Conservation (phyloP, 2,329 filamentous ascomycete genomes). For the Arthrobotrys megalospora region DNA sequence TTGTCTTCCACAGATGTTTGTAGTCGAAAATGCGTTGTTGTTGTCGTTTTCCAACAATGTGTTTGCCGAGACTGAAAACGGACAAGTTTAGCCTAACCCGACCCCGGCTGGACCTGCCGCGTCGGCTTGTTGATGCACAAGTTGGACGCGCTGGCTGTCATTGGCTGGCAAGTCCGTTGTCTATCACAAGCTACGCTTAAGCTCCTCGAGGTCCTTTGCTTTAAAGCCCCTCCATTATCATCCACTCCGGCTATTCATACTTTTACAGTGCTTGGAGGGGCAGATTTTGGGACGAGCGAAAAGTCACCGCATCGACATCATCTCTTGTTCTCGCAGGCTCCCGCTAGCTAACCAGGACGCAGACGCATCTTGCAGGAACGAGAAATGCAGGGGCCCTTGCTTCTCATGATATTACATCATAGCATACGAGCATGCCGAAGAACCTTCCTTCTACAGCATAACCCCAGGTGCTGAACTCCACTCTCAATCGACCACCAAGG, state of each 20-base stretch:
- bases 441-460: constrained; percentile 58
- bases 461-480: constrained; percentile 41
- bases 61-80: too few relatives aligned
- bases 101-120: background rate
- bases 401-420: constrained; percentile 61
- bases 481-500: constrained; percentile 33
- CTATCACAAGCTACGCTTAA: constrained; percentile 41
- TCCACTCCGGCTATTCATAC: background rate
- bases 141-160: constrained; percentile 25
- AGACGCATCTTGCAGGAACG: background rate
- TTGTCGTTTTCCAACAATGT: constrained; percentile 19
- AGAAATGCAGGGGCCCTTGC: constrained; percentile 51
- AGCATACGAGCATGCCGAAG: constrained; percentile 47
- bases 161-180: constrained; percentile 24
- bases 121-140: constrained; percentile 23
- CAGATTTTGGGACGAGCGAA: constrained; percentile 1
- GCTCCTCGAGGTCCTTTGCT: background rate
- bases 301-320: constrained; percentile 39
- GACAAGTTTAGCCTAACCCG: constrained; percentile 25
- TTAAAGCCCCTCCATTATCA: background rate
- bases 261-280: constrained; percentile 6
- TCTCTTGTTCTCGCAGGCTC: background rate
- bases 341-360: constrained; percentile 6
- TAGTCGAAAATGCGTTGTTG: constrained; percentile 8
- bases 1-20: too few relatives aligned